Evolutionary conservation across 2,329 filamentous ascomycete species (phyloP), one percentile per base, ranked within the genome.

Genomic region (Scorias spongiosa): DNA sequence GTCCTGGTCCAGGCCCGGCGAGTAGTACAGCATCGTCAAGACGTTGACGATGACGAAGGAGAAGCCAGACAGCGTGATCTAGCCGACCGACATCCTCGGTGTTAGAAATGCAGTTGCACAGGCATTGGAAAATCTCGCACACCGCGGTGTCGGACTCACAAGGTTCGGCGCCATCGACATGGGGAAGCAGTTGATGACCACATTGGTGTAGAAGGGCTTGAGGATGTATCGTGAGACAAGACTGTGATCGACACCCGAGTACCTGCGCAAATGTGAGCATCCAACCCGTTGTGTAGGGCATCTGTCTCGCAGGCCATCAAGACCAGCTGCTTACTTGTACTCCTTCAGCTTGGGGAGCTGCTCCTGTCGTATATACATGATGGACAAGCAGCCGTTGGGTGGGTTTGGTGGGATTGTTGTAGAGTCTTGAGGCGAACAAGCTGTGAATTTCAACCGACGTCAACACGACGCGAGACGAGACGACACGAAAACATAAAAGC

Each of bases 341-440:
- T 88, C 76, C 65, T 84, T 84, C 56, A 98, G 78, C 62, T 84
- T 85, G 34, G 82, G 79, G 50, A 98, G 80, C 67, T 85, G 80
- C 59, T 88, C 80, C 66, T 94, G 84, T 52, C 91, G 85, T 48
- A 98, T 87, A 72, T 96, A 96, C 49, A 91, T 88, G 87, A 95
- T 95, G 20, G 7, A 26, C 20, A 26, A 26, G 3, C 20, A 26
- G 20, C 20, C 20, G 20, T 26, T 26, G 20, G 20, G 20, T 7
- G 20, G 20, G 20, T 26, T 26, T 26, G 7, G 3, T 26, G 20
- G 20, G 20, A 4, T 26, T 26, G 7, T 26, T 26, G 20, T 26
- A 7, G 20, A 26, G 7, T 26, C 20, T 7, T 7, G 20, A 26
- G 20, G 20, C 20, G 20, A 26, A 26, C 7, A 7, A 26, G 7